Evolutionary conservation across 2,329 filamentous ascomycete species (phyloP).

Genomic region (Phaeosphaeriaceae sp.): DNA sequence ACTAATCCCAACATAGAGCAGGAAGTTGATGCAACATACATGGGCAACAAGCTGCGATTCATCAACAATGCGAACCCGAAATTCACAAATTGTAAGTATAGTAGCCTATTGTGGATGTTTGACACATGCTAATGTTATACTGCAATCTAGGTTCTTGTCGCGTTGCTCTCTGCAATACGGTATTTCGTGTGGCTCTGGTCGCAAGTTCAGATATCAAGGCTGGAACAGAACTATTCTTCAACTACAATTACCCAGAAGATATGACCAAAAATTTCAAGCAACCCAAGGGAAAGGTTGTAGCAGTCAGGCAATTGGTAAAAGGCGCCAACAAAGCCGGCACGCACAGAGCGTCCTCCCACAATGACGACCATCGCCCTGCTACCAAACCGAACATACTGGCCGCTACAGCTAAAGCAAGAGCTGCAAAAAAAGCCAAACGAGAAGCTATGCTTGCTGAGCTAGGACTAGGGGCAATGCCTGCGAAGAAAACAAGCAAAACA

Average conservation of each 20-base stretch:
- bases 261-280: slow-evolving; percentile 32
- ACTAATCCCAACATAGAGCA: slow-evolving; percentile 45
- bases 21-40: slow-evolving; percentile 74
- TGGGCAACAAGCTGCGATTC: slow-evolving; percentile 82
- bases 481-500: not conserved
- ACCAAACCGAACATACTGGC: not conserved
- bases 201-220: slow-evolving; percentile 71
- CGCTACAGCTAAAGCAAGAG: slow-evolving; percentile 20
- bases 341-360: not conserved
- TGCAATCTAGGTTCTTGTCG: slow-evolving; percentile 59
- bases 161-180: slow-evolving; percentile 76
- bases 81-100: slow-evolving; percentile 60
- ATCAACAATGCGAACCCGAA: slow-evolving; percentile 76
- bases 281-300: slow-evolving; percentile 20
- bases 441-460: slow-evolving; percentile 12
- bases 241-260: slow-evolving; percentile 66
- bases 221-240: slow-evolving; percentile 82
- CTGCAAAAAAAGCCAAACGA: slow-evolving; percentile 19
- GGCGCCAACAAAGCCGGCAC: slow-evolving; percentile 14
- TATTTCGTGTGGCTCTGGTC: slow-evolving; percentile 76
- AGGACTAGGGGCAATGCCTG: not conserved
- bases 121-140: not conserved
- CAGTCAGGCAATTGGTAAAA: slow-evolving; percentile 13
- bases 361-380: not conserved
- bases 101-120: not conserved